These are phyloP conservation scores for Hippophae rhamnoides DNA, from an alignment of 306 rosid genomes.

Conservation along the genomic window DNA sequence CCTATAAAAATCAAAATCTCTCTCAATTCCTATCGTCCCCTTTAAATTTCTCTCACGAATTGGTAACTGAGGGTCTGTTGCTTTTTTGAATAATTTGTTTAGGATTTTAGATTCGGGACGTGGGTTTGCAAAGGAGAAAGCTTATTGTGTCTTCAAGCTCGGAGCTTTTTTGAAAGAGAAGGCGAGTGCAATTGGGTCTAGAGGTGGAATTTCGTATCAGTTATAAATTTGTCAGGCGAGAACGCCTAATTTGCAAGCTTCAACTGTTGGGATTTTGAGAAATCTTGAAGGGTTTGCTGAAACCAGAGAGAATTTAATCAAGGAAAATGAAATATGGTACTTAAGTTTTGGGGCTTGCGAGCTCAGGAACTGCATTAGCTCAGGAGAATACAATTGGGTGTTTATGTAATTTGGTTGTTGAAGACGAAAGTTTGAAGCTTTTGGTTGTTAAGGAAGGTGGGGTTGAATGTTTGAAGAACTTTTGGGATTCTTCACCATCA, in stretches of 20 bases:
- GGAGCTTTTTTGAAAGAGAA: constrained; percentile 58
- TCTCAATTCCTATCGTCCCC: no score
- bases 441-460: constrained; percentile 60
- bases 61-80: constrained; percentile 63
- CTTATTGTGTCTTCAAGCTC: constrained; percentile 67
- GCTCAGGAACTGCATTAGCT: constrained; percentile 65
- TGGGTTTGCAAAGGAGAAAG: constrained; percentile 61
- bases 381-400: constrained; percentile 75
- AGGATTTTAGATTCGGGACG: constrained; percentile 75
- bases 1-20: no score
- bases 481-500: constrained; percentile 58
- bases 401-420: constrained; percentile 52
- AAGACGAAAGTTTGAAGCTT: constrained; percentile 45
- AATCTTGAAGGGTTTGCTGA: constrained; percentile 53
- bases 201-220: constrained; percentile 84
- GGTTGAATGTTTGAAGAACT: constrained; percentile 56
- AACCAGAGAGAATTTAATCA: constrained; percentile 51
- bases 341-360: constrained; percentile 36
- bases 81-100: constrained; percentile 56
- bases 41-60: constrained; percentile 7
- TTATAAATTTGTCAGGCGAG: constrained; percentile 80
- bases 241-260: constrained; percentile 77
- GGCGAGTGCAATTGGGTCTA: constrained; percentile 70
- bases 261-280: constrained; percentile 67
- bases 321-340: constrained; percentile 59